Evolutionary conservation across 75 land plant species (phyloP).

Genomic region (Sequoia sempervirens): DNA sequence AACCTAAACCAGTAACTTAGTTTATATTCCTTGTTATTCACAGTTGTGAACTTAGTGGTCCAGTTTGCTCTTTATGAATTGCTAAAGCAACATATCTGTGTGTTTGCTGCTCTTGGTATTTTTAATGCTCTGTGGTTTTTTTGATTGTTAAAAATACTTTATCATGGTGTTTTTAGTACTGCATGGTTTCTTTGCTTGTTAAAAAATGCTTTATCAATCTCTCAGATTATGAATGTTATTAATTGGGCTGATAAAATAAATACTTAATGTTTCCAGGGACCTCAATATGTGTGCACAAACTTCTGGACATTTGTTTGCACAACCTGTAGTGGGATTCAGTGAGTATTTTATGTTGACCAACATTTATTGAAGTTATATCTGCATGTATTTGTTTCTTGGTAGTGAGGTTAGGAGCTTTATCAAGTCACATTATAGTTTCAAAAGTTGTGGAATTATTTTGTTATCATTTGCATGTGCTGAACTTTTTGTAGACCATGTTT

Average conservation of each 20-base stretch:
- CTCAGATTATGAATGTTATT: background rate
- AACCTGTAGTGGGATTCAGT: constrained; percentile 96
- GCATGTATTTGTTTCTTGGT: background rate
- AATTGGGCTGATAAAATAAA: background rate
- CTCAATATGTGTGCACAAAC: constrained; percentile 96
- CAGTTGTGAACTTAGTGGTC: background rate
- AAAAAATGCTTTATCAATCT: background rate
- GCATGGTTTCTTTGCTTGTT: background rate
- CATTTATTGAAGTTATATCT: background rate
- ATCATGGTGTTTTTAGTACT: background rate
- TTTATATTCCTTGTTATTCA: background rate
- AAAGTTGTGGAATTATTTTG: background rate
- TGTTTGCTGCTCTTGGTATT: background rate
- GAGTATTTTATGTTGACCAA: constrained; percentile 31
- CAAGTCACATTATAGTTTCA: background rate
- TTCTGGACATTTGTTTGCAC: constrained; percentile 96
- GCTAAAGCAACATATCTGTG: background rate
- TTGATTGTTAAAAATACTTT: background rate
- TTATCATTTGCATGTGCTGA: background rate
- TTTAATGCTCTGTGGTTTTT: background rate
- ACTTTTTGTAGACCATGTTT: background rate
- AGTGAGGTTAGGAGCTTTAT: background rate
- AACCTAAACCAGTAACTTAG: too few relatives aligned
- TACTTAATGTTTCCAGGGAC: constrained; percentile 67
- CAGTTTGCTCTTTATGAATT: background rate